Evolutionary conservation across 805 yeast genomes (phyloP).

Genomic region (Wickerhamiella vanderwaltii): DNA sequence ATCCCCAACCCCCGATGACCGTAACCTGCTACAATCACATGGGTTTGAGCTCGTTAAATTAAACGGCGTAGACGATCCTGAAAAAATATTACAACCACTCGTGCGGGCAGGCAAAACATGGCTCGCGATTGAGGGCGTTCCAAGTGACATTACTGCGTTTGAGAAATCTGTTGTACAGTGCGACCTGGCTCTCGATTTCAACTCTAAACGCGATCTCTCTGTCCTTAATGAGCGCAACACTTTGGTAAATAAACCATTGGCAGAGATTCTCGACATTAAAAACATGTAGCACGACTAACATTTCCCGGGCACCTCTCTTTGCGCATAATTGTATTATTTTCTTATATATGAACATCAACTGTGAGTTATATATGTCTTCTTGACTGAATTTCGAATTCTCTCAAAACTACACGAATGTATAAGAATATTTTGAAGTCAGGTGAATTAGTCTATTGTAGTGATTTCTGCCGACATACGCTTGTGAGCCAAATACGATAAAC

Average conservation of each 20-base stretch:
- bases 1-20: slow-evolving; percentile 14
- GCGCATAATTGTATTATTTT: background rate
- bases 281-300: slow-evolving; percentile 11
- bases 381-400: too few relatives aligned
- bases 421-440: too few relatives aligned
- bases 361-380: too few relatives aligned
- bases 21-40: slow-evolving; percentile 12
- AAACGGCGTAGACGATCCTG: background rate
- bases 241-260: background rate
- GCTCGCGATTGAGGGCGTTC: slow-evolving; percentile 18
- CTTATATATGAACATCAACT: too few relatives aligned
- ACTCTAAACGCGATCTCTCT: background rate
- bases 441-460: too few relatives aligned
- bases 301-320: background rate
- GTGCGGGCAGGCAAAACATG: slow-evolving; percentile 17
- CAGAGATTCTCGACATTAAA: slow-evolving; percentile 3
- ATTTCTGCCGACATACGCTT: too few relatives aligned
- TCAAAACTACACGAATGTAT: too few relatives aligned
- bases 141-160: slow-evolving; percentile 8
- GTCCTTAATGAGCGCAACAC: background rate
- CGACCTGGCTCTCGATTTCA: slow-evolving; percentile 18
- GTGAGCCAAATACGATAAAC: too few relatives aligned
- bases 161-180: slow-evolving; percentile 18
- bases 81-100: slow-evolving; percentile 12
- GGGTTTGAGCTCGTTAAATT: slow-evolving; percentile 15